Percentiles rank a stretch among this genome's conserved stretches.
phyloP scores from a whole-genome alignment of 352 stramenopile species.

The Albugo laibachii region DNA sequence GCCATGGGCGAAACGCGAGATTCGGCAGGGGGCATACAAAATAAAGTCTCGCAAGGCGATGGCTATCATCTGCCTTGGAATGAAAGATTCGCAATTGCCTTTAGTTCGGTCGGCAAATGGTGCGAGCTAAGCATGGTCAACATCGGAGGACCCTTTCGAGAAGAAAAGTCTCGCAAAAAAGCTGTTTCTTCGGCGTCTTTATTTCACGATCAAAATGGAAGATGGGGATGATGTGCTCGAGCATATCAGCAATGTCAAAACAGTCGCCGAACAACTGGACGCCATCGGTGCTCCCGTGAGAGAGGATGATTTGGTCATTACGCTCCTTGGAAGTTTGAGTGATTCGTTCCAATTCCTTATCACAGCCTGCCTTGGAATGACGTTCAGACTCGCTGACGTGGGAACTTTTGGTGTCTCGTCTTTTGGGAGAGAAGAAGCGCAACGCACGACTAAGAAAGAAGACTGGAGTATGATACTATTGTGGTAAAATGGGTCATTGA shows the following conservation, averaged over 20 bases:
- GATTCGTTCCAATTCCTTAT: slow-evolving; percentile 14
- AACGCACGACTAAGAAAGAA: too few relatives aligned
- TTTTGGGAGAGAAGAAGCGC: too few relatives aligned
- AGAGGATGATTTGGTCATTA: slow-evolving; percentile 7
- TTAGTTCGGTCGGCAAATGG: slow-evolving; percentile 5
- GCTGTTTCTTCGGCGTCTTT: slow-evolving; percentile 10
- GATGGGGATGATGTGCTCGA: slow-evolving; percentile 10
- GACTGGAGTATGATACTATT: too few relatives aligned
- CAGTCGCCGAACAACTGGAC: slow-evolving; percentile 6
- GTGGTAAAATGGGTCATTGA: too few relatives aligned
- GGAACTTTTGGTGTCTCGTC: slow-evolving; percentile 3
- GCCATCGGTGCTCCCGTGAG: slow-evolving; percentile 7
- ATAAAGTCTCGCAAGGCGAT: slow-evolving; percentile 2
- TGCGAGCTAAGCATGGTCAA: slow-evolving; percentile 9
- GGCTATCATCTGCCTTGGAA: neutral
- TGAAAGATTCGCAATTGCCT: slow-evolving; percentile 8
- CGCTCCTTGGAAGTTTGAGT: slow-evolving; percentile 8
- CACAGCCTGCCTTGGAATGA: slow-evolving; percentile 10
- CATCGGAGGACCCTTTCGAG: slow-evolving; percentile 4
- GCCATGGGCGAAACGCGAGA: too few relatives aligned
- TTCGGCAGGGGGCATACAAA: neutral
- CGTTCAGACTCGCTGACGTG: slow-evolving; percentile 6
- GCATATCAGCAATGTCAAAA: slow-evolving; percentile 8
- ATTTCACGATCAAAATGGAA: slow-evolving; percentile 8
- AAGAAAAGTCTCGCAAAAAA: slow-evolving; percentile 11